Evolutionary conservation across 2,329 filamentous ascomycete species (phyloP), one percentile per base, ranked within the genome.

Genomic region (Alternaria alternata): DNA sequence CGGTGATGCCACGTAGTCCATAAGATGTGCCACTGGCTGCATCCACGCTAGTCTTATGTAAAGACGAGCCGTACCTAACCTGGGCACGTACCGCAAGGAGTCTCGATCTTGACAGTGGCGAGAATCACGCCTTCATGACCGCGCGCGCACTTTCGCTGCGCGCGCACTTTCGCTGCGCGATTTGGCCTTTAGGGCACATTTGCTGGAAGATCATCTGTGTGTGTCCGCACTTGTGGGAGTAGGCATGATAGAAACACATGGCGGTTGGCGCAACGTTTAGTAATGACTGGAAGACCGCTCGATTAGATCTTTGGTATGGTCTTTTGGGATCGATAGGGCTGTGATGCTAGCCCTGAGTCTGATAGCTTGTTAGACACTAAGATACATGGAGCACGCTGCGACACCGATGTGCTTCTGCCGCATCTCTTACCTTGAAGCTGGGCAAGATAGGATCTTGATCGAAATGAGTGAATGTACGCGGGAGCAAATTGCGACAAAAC

Each of bases 191-290:
- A 3, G 66, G 36, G 26, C 75, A 78, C 22, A 74, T 62, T 47
- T 73, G 65, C 34, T 72, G 69, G 54, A 78, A 70, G 11, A 76
- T 58, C 66, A 75, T 81, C 57, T 75, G 72, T 16, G 79, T 81
- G 67, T 83, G 81, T 44, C 81, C 81, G 68, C 81, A 83, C 14
- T 72, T 69, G 72, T 83, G 78, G 4, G 73, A 76, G 73, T 83
- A 81, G 48, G 81, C 81, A 70, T 83, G 81, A 71, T 81, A 83
- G 69, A 77, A 80, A 73, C 81, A 82, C 81, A 83, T 83, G n/a
- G 32, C 67, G 18, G 28, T 38, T 38, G 9, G 39, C 9, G 30
- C 14, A 18, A 24, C 11, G 28, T 48, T 49, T 49, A 5, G 38
- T 60, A 42, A 38, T 18, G 44, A 54, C 39, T 26, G 41, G 12